Base-by-base conservation (phyloP, 1,139 yeast genomes). In the Suhomyces wounanorum region DNA sequence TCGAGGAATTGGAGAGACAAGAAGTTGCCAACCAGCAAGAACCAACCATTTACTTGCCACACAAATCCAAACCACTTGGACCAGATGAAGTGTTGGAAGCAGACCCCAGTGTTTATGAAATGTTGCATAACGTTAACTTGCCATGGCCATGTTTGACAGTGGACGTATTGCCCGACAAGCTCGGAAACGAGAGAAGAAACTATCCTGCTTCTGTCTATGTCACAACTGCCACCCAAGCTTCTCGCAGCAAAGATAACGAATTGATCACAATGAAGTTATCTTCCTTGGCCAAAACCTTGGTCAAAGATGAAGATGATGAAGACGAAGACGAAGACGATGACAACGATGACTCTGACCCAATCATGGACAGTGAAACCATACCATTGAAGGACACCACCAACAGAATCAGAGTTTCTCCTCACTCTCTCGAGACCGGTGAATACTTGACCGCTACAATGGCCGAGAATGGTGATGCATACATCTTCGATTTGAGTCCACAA, bases 81-180 rank as follows among this genome's bases (percentile, higher is more conserved):
- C 96, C 96, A 2, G 96, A 91, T 72, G 99, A 94, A 73, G 96
- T 88, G 9, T 78, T 94, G 66, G 98, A 94, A 71, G 97, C 99
- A 1, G 99, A 94, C 71, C 96, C 96, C 50, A 78, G 94, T 14
- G 97, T 94, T 4, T 94, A 95, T 67, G 96, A 94, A 63, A 92
- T 94, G 98, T 77, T 94, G 53, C 99, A 94, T 70, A 89, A 89
- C 63, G 89, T 94, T 55, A 89, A 89, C 66, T 76, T 94, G 67
- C 96, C 96, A 62, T 94, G 99, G 98, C 98, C 99, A 18, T 91
- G 97, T 71, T 75, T 94, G 64, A 89, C 97, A 1, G 78, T 95
- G 55, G 99, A 94, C 65, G 74, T 94, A 38, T 72, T 95, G 51
- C 96, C 96, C 11, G 99, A 94, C 67, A 74, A 77, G 48, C 77